Base-by-base conservation (phyloP, 306 rosid genomes). In the Quillaja saponaria region DNA sequence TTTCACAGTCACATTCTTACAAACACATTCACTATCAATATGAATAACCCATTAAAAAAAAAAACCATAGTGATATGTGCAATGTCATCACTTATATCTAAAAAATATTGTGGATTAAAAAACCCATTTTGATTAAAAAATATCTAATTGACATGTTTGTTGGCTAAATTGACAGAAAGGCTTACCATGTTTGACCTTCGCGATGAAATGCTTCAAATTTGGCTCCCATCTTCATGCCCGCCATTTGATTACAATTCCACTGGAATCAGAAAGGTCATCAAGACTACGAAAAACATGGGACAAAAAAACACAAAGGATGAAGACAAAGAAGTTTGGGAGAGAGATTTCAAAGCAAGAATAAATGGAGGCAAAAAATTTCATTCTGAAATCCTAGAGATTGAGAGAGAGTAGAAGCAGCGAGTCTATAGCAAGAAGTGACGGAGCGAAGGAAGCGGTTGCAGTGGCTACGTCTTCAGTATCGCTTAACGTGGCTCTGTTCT, bases 161-260 rank as follows among this genome's bases (percentile, higher is more conserved):
- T 31, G 42, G 10, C 25, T 28, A 40, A 60, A 48, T 6, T 38
- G 21, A 34, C 7, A 34, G 31, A 65, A 46, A 17, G 7, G 7
- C 28, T 13, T 58, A 88, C 96, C 96, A 84, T 3, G 86, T 68
- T 41, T 85, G 85, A 61, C 90, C 95, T 1, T 91, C 86, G 3
- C 69, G 86, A 64, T 81, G 85, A 70, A 91, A 91, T 11, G 69
- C 77, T 59, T 85, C 89, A 14, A 95, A 71, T 73, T 88, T 91
- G 3, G 82, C 76, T 63, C 96, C 97, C 66, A 91, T 78, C 74
- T 67, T 84, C 84, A 88, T 51, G 78, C 80, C 75, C 18, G 90
- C 91, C 85, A 85, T 85, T 40, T 17, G 44, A 1, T 34, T 15
- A 44, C 19, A 69, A 33, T 10, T 40, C 31, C 31, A 25, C 31